A percentile compares a stretch with the other conserved stretches of the same genome.
Conservation (phyloP, 768 basidiomycete genomes). For the Mycena vulgaris region DNA sequence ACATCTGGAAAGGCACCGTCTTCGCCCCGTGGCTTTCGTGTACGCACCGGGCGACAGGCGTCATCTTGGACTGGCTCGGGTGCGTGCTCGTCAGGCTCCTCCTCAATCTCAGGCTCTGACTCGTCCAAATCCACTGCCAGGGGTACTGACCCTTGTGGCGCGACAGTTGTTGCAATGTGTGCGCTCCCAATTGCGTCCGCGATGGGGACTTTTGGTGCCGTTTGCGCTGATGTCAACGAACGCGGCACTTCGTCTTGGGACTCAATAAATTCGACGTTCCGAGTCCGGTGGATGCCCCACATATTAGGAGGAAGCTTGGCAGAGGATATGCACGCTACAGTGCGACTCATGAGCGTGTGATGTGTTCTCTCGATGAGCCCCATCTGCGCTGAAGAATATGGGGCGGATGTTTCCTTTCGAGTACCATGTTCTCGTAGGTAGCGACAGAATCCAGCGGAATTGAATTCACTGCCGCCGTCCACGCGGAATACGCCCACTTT, state of each 20-base stretch:
- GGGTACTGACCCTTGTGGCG: too few relatives aligned
- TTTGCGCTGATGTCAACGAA: background rate
- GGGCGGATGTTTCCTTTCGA: conserved; percentile 7
- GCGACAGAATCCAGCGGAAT: background rate
- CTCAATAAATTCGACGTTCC: background rate
- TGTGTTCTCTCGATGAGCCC: conserved; percentile 14
- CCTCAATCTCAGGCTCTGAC: background rate
- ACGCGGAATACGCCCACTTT: conserved; percentile 9
- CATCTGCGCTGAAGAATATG: conserved; percentile 8
- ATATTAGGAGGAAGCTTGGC: conserved; percentile 7
- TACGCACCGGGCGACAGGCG: background rate
- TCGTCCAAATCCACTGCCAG: background rate
- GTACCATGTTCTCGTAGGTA: conserved; percentile 19
- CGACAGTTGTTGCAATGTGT: too few relatives aligned
- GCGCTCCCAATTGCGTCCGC: too few relatives aligned
- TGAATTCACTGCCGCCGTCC: background rate
- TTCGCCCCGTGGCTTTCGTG: background rate
- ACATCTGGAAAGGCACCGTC: background rate
- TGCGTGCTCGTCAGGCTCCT: background rate
- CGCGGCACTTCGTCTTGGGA: conserved; percentile 8
- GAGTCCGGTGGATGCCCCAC: background rate
- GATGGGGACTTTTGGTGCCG: background rate
- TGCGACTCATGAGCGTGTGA: background rate
- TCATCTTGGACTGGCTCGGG: background rate
- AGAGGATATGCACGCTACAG: conserved; percentile 6